Evolutionary conservation across 768 basidiomycete genomes (phyloP).

Genomic region (Russula sp.): DNA sequence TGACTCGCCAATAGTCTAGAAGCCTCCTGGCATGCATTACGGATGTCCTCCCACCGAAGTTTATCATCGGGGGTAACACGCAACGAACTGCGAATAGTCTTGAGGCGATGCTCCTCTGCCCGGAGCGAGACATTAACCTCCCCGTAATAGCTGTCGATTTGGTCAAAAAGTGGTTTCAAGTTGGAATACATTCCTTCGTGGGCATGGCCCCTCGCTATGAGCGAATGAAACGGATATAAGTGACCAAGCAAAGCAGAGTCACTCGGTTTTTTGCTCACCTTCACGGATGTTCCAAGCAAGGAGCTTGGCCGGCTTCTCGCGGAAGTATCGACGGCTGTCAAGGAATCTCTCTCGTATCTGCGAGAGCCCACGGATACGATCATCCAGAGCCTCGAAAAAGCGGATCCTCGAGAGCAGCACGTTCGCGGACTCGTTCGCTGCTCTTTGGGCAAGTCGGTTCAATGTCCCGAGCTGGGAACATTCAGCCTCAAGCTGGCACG

Average conservation of each 20-base stretch:
- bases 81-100: slow-evolving; percentile 1
- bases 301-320: neutral
- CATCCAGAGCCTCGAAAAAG: slow-evolving; percentile 1
- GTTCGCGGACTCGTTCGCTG: neutral
- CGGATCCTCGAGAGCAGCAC: slow-evolving; percentile 12
- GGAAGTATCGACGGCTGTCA: slow-evolving; percentile 5
- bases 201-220: neutral
- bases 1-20: neutral
- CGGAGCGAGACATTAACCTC: slow-evolving; percentile 9
- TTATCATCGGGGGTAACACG: slow-evolving; percentile 11
- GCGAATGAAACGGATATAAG: neutral
- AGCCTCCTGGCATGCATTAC: slow-evolving; percentile 12
- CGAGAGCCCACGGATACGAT: neutral
- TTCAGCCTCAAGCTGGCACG: slow-evolving; percentile 10
- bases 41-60: slow-evolving; percentile 17
- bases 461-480: neutral
- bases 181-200: neutral
- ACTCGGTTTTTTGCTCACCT: neutral
- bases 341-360: slow-evolving; percentile 5
- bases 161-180: slow-evolving; percentile 3
- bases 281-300: slow-evolving; percentile 1
- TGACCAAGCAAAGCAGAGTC: neutral
- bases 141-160: slow-evolving; percentile 12
- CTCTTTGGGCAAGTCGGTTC: neutral
- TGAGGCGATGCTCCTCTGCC: slow-evolving; percentile 5